Base-by-base conservation (phyloP, 2,329 filamentous ascomycete species). In the Neodidymelliopsis sp. region DNA sequence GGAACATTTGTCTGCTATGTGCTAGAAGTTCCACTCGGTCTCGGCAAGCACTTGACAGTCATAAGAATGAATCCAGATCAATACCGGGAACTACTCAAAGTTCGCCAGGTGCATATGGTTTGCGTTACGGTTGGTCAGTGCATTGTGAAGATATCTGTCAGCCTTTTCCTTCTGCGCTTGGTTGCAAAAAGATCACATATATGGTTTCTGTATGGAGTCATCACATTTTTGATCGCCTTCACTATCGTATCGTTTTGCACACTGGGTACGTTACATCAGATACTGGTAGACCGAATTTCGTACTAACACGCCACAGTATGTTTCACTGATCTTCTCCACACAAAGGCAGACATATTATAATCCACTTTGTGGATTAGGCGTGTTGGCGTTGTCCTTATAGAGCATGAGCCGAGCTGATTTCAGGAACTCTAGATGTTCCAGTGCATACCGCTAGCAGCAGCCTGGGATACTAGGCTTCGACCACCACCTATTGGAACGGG, bases 141-240 rank as follows among this genome's bases (percentile, higher is more conserved):
- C 11, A 56, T 73, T 1, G 74, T 79, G 56, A 81, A 81, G 57
- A 70, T 81, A 6, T 80, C 78, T 0, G 73, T 79, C 25, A 74
- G 70, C 2, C 68, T 77, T 13, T 78, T 79, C 54, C 63, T 81
- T 4, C 60, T 80, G 49, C 67, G 78, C 27, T 61, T 79, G 6
- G 72, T 74, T 2, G 22, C 70, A n/a, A 64, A 65, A n/a, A 75
- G 66, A n/a, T 59, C 52, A 12, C 76, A 77, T 59, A 71, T 67
- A n/a, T 62, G 60, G 3, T 75, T 77, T 43, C 59, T 81, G 2
- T 74, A 71, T 54, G 69, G 63, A 2, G 59, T 74, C 11, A 75
- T 81, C 43, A 75, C 57, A 2, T 78, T 79, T 55, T 62, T 80
- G 20, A 50, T 74, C 6, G 51, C 65, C 16, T 75, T 80, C 42